Percentiles rank a stretch among this genome's conserved stretches.
These are phyloP conservation scores for Neonectria coccinea DNA, from an alignment of 2,329 filamentous ascomycete species.

Conservation along the genomic window DNA sequence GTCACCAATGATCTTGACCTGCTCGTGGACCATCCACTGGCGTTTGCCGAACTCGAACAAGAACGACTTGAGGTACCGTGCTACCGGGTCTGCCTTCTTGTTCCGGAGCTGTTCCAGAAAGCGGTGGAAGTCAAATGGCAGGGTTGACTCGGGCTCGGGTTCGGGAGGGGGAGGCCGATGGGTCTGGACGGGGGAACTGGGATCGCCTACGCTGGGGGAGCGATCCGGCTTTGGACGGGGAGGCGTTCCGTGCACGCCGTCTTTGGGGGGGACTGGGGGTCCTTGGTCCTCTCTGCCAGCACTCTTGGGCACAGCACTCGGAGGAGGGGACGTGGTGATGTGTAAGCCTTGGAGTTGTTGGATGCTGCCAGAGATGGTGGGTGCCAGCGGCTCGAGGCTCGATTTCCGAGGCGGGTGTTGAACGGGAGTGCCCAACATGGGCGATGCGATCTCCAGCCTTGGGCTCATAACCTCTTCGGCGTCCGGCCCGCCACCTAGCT, in stretches of 20 bases:
- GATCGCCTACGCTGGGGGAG: slow-evolving; percentile 46
- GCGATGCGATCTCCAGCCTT: slow-evolving; percentile 83
- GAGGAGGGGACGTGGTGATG: slow-evolving; percentile 55
- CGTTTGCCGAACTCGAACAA: slow-evolving; percentile 94
- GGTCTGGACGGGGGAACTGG: slow-evolving; percentile 63
- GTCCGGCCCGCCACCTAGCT: slow-evolving; percentile 76
- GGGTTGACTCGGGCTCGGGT: slow-evolving; percentile 81
- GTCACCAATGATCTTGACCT: slow-evolving; percentile 98
- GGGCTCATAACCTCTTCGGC: slow-evolving; percentile 94
- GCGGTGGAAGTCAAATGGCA: slow-evolving; percentile 96
- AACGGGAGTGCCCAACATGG: slow-evolving; percentile 73
- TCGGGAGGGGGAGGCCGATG: slow-evolving; percentile 78
- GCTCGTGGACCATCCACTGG: slow-evolving; percentile 99
- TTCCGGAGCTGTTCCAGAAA: slow-evolving; percentile 96
- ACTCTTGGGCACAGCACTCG: slow-evolving; percentile 53
- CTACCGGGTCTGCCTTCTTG: slow-evolving; percentile 97
- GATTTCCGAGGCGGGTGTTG: slow-evolving; percentile 86
- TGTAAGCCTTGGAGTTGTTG: slow-evolving; percentile 60
- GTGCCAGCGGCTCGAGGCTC: slow-evolving; percentile 80
- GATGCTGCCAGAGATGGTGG: slow-evolving; percentile 61
- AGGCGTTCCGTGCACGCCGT: slow-evolving; percentile 59
- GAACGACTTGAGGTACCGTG: slow-evolving; percentile 94
- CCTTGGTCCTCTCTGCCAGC: slow-evolving; percentile 59
- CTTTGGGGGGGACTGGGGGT: slow-evolving; percentile 71
- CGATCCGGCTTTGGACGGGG: slow-evolving; percentile 55